Evolutionary conservation across 2,329 filamentous ascomycete species (phyloP), one percentile per base, ranked within the genome.

Genomic region (Calonectria naviculata): DNA sequence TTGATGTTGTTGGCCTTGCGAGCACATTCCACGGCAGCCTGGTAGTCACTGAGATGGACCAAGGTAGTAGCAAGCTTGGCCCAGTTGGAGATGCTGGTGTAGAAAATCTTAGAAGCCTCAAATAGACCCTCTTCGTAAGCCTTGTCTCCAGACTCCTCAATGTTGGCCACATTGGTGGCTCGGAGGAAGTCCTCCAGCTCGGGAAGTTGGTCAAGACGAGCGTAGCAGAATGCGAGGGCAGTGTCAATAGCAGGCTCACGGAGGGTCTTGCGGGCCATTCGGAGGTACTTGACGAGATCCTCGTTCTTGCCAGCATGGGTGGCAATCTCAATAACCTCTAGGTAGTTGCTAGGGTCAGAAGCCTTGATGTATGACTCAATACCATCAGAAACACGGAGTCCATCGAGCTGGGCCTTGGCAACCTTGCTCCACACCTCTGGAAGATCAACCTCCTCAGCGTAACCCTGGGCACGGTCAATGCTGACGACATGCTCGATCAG

Each of bases 1-100:
- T 97, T 98, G 85, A 98, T 95, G 84, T 95, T 98, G 89, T 98
- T 99, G 79, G 97, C 97, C 87, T 99, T 98, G 83, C 97, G 94
- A 29, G 97, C 97, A 80, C 95, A 98, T 83, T 99, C 97, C 47
- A 99, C 97, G 54, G 97, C 97, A 78, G 95, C 95, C 85, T 99
- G 97, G 87, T 99, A 98, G 78, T 99, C 97, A 75, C 93, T 93
- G 8, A 99, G 91, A 83, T 98, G 95, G n/a, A 99, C 97, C 71
- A 98, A 90, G 13, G 97, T 99, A 13, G 97, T 98, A 17, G 97
- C 95, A 79, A 99, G 92, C 88, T 99, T 99, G 67, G 96, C 96
- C 97, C 97, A 99, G 90, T 99, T 99, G 66, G 97, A 99, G 82
- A 99, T 97, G 86, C 94, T 98, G 67, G 92, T 95, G 87, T 92